phyloP scores from a whole-genome alignment of 163 green algal species.

The Scenedesmus sp. region DNA sequence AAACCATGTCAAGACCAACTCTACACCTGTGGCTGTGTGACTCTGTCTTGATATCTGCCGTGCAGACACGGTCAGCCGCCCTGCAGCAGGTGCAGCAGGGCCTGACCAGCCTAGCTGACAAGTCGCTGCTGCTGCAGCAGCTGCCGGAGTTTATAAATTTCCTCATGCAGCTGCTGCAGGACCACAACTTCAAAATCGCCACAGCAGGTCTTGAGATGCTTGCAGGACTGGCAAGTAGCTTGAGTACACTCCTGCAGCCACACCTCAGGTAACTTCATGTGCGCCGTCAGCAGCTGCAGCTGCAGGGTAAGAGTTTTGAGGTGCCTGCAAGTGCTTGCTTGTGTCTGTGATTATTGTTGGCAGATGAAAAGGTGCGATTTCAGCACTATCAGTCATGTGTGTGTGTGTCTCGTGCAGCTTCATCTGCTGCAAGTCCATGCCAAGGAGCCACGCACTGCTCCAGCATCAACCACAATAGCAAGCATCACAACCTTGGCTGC shows the following conservation, averaged over 20 bases:
- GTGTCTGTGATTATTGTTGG: background rate
- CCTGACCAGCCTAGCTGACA: constrained; percentile 62
- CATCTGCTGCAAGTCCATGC: background rate
- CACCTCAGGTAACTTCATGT: constrained; percentile 3
- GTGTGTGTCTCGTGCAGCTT: no score
- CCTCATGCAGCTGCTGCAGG: constrained; percentile 72
- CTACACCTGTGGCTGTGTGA: background rate
- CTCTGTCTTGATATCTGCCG: background rate
- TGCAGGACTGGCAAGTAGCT: constrained; percentile 65
- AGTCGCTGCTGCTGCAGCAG: constrained; percentile 60
- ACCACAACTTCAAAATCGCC: constrained; percentile 89
- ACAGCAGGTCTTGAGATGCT: constrained; percentile 79
- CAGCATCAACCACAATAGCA: background rate
- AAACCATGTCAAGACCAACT: no score
- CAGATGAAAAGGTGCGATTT: background rate
- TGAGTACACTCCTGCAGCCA: constrained; percentile 1
- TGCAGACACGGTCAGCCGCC: constrained; percentile 64
- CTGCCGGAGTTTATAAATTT: constrained; percentile 78
- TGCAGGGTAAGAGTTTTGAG: background rate
- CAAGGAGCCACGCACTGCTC: background rate
- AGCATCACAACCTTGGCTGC: background rate
- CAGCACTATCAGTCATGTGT: background rate
- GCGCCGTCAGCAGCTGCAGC: background rate
- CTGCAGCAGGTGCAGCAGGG: constrained; percentile 76
- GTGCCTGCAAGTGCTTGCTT: background rate